Evolutionary conservation across 805 yeast species (phyloP).

Genomic region (Starmerella khaoyaiensis): DNA sequence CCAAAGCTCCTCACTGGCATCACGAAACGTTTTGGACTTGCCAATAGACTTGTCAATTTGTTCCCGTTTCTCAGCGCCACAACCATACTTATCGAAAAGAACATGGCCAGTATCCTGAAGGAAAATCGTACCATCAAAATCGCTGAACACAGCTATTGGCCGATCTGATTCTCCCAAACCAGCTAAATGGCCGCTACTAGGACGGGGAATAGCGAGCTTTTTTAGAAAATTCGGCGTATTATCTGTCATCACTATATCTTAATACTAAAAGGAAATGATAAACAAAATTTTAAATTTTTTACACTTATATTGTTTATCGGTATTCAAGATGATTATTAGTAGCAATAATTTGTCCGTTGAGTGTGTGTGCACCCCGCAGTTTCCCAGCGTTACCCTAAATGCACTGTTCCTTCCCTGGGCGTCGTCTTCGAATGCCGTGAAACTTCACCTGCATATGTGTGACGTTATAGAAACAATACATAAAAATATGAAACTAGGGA

Average conservation of each 20-base stretch:
- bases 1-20: slow-evolving; percentile 35
- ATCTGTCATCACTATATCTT: slow-evolving; percentile 1
- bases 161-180: slow-evolving; percentile 23
- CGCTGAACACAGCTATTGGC: slow-evolving; percentile 25
- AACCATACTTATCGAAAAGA: slow-evolving; percentile 33
- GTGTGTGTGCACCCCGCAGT: no score
- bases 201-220: slow-evolving; percentile 21
- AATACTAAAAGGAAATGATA: not conserved
- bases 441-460: no score
- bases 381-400: no score
- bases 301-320: no score
- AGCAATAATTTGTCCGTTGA: no score
- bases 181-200: slow-evolving; percentile 22
- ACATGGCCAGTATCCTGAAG: slow-evolving; percentile 36
- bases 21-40: slow-evolving; percentile 30
- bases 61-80: slow-evolving; percentile 30
- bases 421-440: no score
- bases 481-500: no score
- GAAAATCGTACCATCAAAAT: slow-evolving; percentile 36
- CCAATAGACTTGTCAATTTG: slow-evolving; percentile 31
- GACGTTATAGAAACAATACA: no score
- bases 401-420: no score
- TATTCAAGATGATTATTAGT: no score
- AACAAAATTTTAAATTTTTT: not conserved
- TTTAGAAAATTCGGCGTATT: slow-evolving; percentile 17